Conservation (phyloP, 148 eudicot species). For the Heliamphora exappendiculata region DNA sequence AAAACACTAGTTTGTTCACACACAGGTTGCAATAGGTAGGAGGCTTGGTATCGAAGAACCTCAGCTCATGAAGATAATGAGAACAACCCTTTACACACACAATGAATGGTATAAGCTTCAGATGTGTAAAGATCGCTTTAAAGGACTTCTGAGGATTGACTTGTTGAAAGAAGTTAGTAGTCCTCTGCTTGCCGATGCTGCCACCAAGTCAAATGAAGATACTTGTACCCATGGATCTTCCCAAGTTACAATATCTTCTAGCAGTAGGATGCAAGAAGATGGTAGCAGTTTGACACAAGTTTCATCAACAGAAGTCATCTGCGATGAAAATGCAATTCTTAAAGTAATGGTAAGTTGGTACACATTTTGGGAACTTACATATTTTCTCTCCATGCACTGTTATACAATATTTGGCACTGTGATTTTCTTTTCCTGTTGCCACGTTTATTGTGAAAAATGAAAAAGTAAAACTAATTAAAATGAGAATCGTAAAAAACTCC, state of each 20-base stretch:
- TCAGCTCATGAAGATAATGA: constrained; percentile 72
- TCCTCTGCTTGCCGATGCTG: constrained; percentile 40
- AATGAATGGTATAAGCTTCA: constrained; percentile 88
- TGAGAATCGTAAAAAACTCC: neutral
- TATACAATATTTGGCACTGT: neutral
- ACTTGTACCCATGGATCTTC: constrained; percentile 48
- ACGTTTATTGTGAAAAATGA: neutral
- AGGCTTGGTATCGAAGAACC: constrained; percentile 87
- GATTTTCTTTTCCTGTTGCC: too few relatives aligned
- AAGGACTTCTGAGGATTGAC: constrained; percentile 70
- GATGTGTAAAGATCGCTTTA: constrained; percentile 87
- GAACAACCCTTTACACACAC: constrained; percentile 63
- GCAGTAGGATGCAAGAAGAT: constrained; percentile 60
- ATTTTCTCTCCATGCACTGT: neutral
- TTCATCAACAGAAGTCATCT: constrained; percentile 43
- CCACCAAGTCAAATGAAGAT: constrained; percentile 40
- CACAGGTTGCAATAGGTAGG: constrained; percentile 72
- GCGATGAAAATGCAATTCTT: constrained; percentile 72
- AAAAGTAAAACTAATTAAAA: neutral
- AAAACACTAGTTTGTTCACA: neutral
- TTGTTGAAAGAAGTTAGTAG: constrained; percentile 48
- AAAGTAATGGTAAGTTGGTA: constrained; percentile 85
- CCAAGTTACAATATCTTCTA: constrained; percentile 58
- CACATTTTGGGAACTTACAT: neutral
- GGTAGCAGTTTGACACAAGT: constrained; percentile 62